Conservation (phyloP, 768 basidiomycete species). For the Suillus subalutaceus region DNA sequence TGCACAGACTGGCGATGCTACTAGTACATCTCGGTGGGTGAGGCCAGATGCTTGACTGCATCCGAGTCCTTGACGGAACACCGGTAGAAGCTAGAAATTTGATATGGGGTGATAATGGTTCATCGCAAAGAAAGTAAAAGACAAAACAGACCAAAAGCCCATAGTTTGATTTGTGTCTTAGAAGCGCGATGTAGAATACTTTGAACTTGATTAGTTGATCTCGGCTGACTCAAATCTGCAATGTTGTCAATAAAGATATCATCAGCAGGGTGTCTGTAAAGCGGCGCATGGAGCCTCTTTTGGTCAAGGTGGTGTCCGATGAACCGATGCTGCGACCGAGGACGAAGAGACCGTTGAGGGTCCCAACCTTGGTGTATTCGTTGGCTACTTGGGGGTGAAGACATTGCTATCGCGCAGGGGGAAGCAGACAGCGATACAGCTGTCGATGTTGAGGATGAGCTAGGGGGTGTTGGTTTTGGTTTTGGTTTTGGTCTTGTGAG, state of each 20-base stretch:
- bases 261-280: slow-evolving; percentile 95
- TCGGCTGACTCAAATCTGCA: slow-evolving; percentile 79
- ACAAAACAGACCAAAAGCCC: too few relatives aligned
- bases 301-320: slow-evolving; percentile 97
- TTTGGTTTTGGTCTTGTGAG: too few relatives aligned
- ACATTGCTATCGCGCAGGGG: slow-evolving; percentile 90
- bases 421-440: slow-evolving; percentile 94
- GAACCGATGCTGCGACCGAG: slow-evolving; percentile 96
- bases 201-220: too few relatives aligned
- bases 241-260: slow-evolving; percentile 92
- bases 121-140: too few relatives aligned
- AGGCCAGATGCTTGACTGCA: too few relatives aligned
- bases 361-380: slow-evolving; percentile 97
- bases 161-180: too few relatives aligned
- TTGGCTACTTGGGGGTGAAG: slow-evolving; percentile 96
- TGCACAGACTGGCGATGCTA: too few relatives aligned
- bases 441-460: slow-evolving; percentile 96
- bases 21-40: too few relatives aligned
- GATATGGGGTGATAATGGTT: too few relatives aligned
- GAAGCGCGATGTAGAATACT: too few relatives aligned
- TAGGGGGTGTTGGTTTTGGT: slow-evolving; percentile 22
- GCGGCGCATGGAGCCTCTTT: slow-evolving; percentile 88
- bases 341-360: slow-evolving; percentile 95
- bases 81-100: too few relatives aligned
- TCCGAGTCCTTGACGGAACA: too few relatives aligned